Conservation (phyloP, 2,329 filamentous ascomycete species). For the Pezicula carpinea region DNA sequence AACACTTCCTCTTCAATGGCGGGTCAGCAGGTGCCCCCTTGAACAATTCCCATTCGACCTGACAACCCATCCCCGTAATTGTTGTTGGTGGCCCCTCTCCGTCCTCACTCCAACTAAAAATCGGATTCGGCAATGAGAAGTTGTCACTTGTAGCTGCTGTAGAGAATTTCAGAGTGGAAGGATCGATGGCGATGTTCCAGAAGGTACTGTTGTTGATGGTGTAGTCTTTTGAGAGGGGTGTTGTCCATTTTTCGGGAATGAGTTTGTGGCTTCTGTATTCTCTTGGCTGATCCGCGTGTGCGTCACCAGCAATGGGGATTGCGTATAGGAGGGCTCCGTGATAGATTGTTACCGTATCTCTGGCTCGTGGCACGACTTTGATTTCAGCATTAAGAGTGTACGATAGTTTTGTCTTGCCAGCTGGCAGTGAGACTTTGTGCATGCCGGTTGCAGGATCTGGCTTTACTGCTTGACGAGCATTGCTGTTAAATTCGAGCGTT, state of each 20-base stretch:
- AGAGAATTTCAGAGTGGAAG: constrained; percentile 28
- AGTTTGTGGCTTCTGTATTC: constrained; percentile 24
- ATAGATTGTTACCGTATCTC: constrained; percentile 38
- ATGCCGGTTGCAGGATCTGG: constrained; percentile 2
- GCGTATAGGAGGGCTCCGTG: constrained; percentile 40
- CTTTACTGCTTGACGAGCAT: neutral
- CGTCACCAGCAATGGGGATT: constrained; percentile 30
- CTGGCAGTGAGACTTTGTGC: constrained; percentile 5
- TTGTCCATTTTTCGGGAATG: constrained; percentile 10
- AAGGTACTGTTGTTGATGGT: constrained; percentile 28
- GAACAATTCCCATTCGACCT: constrained; percentile 33
- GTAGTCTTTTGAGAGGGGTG: constrained; percentile 29
- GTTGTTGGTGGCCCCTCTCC: constrained; percentile 27
- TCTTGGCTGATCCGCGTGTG: constrained; percentile 15
- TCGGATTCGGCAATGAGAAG: constrained; percentile 19
- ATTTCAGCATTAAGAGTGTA: constrained; percentile 14
- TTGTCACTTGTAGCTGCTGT: constrained; percentile 15
- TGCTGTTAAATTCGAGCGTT: constrained; percentile 1
- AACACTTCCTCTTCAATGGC: constrained; percentile 30
- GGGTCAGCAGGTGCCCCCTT: constrained; percentile 32
- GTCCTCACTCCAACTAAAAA: constrained; percentile 24
- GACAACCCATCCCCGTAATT: constrained; percentile 33
- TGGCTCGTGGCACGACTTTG: constrained; percentile 17
- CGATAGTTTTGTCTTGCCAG: constrained; percentile 10
- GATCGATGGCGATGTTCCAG: constrained; percentile 30